Evolutionary conservation across 2,329 filamentous ascomycete species (phyloP), one percentile per base, ranked within the genome.

Genomic region (Tolypocladium endophyticum): DNA sequence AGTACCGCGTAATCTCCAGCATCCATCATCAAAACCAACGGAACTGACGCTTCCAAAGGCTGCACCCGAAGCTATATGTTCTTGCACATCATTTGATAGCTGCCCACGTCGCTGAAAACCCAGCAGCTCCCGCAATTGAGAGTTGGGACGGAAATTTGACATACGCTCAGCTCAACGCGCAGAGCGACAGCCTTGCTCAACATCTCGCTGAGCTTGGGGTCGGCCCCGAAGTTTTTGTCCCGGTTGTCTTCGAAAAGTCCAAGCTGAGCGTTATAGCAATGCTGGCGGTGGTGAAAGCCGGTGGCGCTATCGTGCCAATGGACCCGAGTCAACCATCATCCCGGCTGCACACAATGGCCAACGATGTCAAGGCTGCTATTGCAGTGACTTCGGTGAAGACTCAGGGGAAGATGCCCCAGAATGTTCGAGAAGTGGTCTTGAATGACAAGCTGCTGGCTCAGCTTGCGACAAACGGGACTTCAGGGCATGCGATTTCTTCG

Each of bases 251-350:
- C 20, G 65, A 70, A 11, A 70, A 67, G 14, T 67, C 66, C 1
- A 39, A 62, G 1, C 66, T 66, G 66, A 58, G 64, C 1, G 50
- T 65, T 4, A 61, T 69, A 18, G 58, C 67, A 0, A 66, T 70
- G 58, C 59, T 70, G 3, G 66, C 65, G 6, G 63, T 70, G 3
- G 36, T 64, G 2, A 67, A 68, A 11, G 63, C 66, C 1, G 68
- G 68, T 0, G 68, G 65, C 20, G 60, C 61, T 0, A 61, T 66
- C n/a, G 58, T 70, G 25, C 66, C 67, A 0, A 23, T 70, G 23
- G 67, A 70, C 8, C 64, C 68, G 1, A 59, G 56, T 0, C 62
- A 67, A 33, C 66, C 67, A 0, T 47, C 52, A 38, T 36, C 25
- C 56, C 61, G 14, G 62, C 64, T 23, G n/a, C 59, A 0, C 55